Evolutionary conservation across 345 rosid species (phyloP).

Genomic region (Erodium maritimum): DNA sequence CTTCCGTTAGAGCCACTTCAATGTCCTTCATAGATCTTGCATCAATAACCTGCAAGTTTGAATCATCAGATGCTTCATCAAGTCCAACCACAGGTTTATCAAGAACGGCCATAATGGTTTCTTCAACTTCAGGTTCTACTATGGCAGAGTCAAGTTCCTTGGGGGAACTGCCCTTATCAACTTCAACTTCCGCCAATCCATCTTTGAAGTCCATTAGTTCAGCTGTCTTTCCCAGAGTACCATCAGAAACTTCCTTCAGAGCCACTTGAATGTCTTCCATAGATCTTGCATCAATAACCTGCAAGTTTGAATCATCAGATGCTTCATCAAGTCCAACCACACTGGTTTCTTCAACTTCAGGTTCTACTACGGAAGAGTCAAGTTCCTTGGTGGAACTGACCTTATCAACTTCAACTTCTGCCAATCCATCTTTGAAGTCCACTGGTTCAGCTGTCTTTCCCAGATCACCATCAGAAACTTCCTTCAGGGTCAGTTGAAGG

Average conservation of each 20-base stretch:
- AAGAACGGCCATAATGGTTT: neutral
- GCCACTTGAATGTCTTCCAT: conserved; percentile 8
- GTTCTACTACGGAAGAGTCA: too few species aligned
- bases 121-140: conserved; percentile 9
- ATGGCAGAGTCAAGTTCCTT: conserved; percentile 15
- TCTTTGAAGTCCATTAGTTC: conserved; percentile 11
- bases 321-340: conserved; percentile 12
- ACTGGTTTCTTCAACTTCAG: neutral
- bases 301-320: conserved; percentile 7
- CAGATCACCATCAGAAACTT: conserved; percentile 15
- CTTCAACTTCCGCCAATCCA: conserved; percentile 11
- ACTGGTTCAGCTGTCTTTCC: conserved; percentile 12
- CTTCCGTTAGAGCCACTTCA: neutral
- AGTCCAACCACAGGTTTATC: conserved; percentile 9
- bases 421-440: conserved; percentile 2
- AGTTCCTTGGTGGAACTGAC: too few species aligned
- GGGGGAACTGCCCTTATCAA: conserved; percentile 12
- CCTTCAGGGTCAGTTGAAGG: conserved; percentile 18
- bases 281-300: conserved; percentile 5
- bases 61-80: neutral
- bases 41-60: conserved; percentile 18
- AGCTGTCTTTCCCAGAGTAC: conserved; percentile 12
- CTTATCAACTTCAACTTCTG: too few species aligned
- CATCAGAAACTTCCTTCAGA: conserved; percentile 24
- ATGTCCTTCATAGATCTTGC: conserved; percentile 36